Evolutionary conservation across 495 filamentous ascomycete genomes (phyloP).

Genomic region (Daldinia caldariorum): DNA sequence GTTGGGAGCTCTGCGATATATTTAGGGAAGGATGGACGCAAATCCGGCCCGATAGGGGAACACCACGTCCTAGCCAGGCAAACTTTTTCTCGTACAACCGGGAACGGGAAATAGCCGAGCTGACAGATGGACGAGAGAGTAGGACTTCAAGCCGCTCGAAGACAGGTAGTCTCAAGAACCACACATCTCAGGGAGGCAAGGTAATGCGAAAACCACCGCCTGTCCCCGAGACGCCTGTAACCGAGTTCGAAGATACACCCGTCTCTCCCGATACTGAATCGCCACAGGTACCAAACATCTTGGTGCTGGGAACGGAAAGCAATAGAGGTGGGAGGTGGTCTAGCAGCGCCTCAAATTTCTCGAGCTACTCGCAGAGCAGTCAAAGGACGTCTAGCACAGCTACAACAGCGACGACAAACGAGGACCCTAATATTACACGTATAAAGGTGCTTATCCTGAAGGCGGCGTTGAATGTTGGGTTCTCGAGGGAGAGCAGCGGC

Average conservation of each 20-base stretch:
- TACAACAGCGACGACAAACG: conserved; percentile 69
- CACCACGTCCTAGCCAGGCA: conserved; percentile 82
- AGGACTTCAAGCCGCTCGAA: conserved; percentile 58
- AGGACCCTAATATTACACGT: conserved; percentile 77
- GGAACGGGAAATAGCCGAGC: conserved; percentile 32
- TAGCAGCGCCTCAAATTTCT: conserved; percentile 76
- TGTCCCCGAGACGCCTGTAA: conserved; percentile 86
- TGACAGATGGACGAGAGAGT: conserved; percentile 46
- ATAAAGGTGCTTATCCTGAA: conserved; percentile 80
- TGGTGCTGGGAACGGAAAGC: conserved; percentile 77
- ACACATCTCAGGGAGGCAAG: conserved; percentile 40
- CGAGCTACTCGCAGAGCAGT: conserved; percentile 76
- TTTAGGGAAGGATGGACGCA: conserved; percentile 95
- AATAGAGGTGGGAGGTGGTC: conserved; percentile 70
- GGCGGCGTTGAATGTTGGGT: conserved; percentile 83
- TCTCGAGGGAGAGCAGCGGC: conserved; percentile 59
- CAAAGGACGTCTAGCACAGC: conserved; percentile 77
- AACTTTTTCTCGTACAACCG: conserved; percentile 64
- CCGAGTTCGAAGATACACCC: conserved; percentile 89
- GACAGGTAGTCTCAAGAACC: conserved; percentile 55
- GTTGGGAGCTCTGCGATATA: conserved; percentile 94
- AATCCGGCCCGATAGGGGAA: conserved; percentile 83
- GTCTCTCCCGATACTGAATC: conserved; percentile 78
- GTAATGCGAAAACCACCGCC: conserved; percentile 45
- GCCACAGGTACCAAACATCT: conserved; percentile 79